Base-by-base conservation (phyloP, 257 asterid species). In the Cordia subcordata region DNA sequence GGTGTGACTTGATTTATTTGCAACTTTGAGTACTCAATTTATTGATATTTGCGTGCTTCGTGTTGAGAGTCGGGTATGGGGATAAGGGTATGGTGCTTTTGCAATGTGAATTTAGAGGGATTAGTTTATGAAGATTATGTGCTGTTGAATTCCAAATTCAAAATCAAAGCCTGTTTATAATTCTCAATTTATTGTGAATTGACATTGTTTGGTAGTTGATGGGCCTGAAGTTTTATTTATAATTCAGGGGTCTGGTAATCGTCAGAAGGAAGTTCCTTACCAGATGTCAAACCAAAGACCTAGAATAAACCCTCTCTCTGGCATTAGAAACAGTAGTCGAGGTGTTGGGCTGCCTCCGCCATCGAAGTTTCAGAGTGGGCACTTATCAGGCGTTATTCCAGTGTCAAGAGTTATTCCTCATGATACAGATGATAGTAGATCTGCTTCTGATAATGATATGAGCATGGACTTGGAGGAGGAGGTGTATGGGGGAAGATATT, bases 271-370 rank as follows among this genome's bases (percentile, higher is more conserved):
- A 57, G 57, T 62, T 44, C 78, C 76, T 40, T 57, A 21, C 46
- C 35, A 79, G 44, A 65, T 66, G 17, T 19, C 72, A 20, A 65
- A 58, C 58, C 72, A 66, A 37, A 72, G 79, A 39, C 39, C 63
- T 47, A 59, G 69, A 35, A 15, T 66, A 47, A 80, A 68, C 72
- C 74, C 73, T 60, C 45, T 77, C 46, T 67, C 71, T 18, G 62
- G 65, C 50, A 46, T 67, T 57, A 69, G 76, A 68, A 71, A 62
- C 22, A 68, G 75, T 8, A 53, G 69, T 20, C 64, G 76, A 27
- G 68, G 60, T 58, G 69, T 64, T 66, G 81, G 79, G 45, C 73
- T 79, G 53, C 83, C 79, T 27, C 81, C 72, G 2, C 71, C 78
- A 14, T 58, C 84, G 8, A 66, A 70, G 45, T 72, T 79, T 55